phyloP scores from a whole-genome alignment of 352 stramenopile genomes.

The Phytophthora capsici region DNA sequence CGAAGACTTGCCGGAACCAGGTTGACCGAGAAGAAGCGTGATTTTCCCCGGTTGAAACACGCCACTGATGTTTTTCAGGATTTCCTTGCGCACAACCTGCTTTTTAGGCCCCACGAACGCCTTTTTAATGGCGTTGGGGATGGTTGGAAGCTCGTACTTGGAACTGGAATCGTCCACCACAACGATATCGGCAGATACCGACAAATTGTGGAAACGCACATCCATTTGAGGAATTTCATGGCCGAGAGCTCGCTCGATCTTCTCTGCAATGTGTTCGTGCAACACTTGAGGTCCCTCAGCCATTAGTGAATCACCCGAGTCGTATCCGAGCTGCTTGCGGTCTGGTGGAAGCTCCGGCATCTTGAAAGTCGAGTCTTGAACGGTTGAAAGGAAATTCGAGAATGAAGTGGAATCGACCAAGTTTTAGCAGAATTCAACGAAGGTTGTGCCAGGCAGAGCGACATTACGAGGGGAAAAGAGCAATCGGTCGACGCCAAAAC shows the following conservation, averaged over 20 bases:
- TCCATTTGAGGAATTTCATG: constrained; percentile 36
- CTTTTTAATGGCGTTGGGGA: constrained; percentile 32
- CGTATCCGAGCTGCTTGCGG: constrained; percentile 17
- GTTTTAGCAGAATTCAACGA: constrained; percentile 1
- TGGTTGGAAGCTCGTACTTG: constrained; percentile 39
- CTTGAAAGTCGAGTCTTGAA: constrained; percentile 12
- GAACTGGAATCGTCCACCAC: constrained; percentile 22
- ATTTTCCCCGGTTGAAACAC: constrained; percentile 24
- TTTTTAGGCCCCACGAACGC: constrained; percentile 27
- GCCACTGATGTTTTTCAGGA: constrained; percentile 27
- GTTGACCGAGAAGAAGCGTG: constrained; percentile 22
- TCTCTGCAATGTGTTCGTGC: constrained; percentile 27
- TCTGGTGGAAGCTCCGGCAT: constrained; percentile 11
- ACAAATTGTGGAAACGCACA: constrained; percentile 34
- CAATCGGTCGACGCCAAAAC: constrained; percentile 4
- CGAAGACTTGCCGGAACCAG: constrained; percentile 18
- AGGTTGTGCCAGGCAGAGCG: constrained; percentile 4
- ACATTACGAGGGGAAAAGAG: neutral
- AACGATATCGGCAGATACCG: constrained; percentile 20
- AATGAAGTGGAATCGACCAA: constrained; percentile 9
- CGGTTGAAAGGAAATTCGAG: constrained; percentile 8
- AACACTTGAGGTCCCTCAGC: constrained; percentile 24
- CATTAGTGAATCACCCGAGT: constrained; percentile 20
- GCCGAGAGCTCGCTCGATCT: constrained; percentile 25
- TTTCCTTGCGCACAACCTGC: constrained; percentile 31